phyloP scores from a whole-genome alignment of 805 yeast species.

The Dipodascus geniculatus region DNA sequence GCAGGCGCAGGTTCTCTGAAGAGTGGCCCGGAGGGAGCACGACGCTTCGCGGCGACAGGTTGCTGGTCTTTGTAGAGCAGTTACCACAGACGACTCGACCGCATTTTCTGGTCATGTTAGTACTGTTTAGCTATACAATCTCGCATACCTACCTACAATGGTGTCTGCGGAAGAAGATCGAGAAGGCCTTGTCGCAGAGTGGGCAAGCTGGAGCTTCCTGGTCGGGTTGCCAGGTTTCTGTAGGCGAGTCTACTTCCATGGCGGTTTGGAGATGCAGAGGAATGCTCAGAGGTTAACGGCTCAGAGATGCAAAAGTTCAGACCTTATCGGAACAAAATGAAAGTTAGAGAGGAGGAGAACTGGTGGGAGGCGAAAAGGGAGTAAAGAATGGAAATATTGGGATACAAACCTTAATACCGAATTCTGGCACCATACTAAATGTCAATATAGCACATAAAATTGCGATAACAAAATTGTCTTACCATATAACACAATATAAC shows the following conservation, averaged over 20 bases:
- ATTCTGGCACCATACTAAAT: too few relatives aligned
- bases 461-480: too few relatives aligned
- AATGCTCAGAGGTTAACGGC: too few relatives aligned
- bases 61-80: slow-evolving; percentile 47
- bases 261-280: too few relatives aligned
- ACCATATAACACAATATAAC: too few relatives aligned
- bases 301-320: too few relatives aligned
- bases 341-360: too few relatives aligned
- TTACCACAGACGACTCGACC: slow-evolving; percentile 70
- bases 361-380: too few relatives aligned
- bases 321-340: too few relatives aligned
- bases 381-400: too few relatives aligned
- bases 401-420: too few relatives aligned
- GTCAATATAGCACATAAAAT: too few relatives aligned
- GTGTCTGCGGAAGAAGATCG: slow-evolving; percentile 61
- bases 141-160: slow-evolving; percentile 38
- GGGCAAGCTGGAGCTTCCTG: slow-evolving; percentile 39
- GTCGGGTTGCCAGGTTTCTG: slow-evolving; percentile 60
- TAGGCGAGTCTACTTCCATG: background rate
- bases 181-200: slow-evolving; percentile 40
- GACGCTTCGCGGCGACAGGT: slow-evolving; percentile 47
- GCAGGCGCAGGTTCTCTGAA: slow-evolving; percentile 36
- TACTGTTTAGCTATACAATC: background rate
- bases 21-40: slow-evolving; percentile 41
- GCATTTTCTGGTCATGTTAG: slow-evolving; percentile 34